Evolutionary conservation across 176 grass and related monocot species (phyloP), one percentile per base, ranked within the genome.

Genomic region (Aegilops speltoides): DNA sequence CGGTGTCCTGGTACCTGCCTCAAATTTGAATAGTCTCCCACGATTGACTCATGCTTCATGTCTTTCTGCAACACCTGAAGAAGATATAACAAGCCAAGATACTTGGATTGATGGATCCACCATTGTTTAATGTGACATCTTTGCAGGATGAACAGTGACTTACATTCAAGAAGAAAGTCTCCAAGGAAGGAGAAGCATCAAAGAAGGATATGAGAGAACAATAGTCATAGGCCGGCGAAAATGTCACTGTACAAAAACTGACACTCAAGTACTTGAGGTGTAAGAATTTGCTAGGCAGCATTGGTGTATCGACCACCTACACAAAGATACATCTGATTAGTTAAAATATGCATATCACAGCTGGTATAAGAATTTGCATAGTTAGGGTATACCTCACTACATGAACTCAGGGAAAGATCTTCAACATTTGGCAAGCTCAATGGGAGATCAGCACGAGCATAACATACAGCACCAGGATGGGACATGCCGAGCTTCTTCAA

Each of bases 131-230:
- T 6, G 31, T 46, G 7, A 36, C 43, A 84, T n/a, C 33, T 74
- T 76, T n/a, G 57, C 71, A 76, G 29, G 38, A 48, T 52, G 14
- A 76, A 50, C 24, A 46, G 0, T 24, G 22, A 16, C 72, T 65
- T 84, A 76, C 83, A 64, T 64, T 12, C 71, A 84, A 29, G 71
- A 32, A 46, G n/a, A 84, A 84, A 32, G 82, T 84, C 19, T 64
- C 71, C 38, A 84, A 84, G 82, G 71, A 84, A 77, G 72, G 83
- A 25, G 83, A 50, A 23, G 72, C 72, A 23, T 84, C 16, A 31
- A 84, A 26, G 31, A 84, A 84, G 20, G 36, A 76, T 46, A 74
- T 71, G 16, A 64, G 26, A 52, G 59, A 84, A 46, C 63, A 76
- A 46, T 33, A 84, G 63, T 84, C 82, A 65, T 84, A 76, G 23